Evolutionary conservation across 345 rosid species (phyloP).

Genomic region (Dimocarpus longan): DNA sequence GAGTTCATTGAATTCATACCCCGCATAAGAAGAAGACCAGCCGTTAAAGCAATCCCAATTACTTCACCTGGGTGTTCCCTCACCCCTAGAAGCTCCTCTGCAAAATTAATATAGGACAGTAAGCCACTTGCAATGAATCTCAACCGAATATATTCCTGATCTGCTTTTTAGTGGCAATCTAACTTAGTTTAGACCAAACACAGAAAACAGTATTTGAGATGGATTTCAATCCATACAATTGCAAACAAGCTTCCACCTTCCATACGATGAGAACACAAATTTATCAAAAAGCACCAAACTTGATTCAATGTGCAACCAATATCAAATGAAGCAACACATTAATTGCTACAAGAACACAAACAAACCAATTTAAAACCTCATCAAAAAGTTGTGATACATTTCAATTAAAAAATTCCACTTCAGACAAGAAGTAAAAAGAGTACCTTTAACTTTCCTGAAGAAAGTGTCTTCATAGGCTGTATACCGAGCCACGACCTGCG

Average conservation of each 20-base stretch:
- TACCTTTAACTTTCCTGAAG: slow-evolving; percentile 53
- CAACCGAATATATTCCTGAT: not conserved
- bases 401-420: not conserved
- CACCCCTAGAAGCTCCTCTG: slow-evolving; percentile 63
- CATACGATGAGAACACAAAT: not conserved
- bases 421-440: not conserved
- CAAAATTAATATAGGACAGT: not conserved
- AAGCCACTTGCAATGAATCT: not conserved
- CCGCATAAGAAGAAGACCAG: slow-evolving; percentile 69
- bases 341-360: not conserved
- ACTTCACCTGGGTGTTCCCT: slow-evolving; percentile 75
- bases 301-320: not conserved
- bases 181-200: not conserved
- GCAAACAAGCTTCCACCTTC: not conserved
- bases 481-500: slow-evolving; percentile 41
- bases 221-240: not conserved
- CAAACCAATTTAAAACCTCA: not conserved
- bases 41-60: slow-evolving; percentile 62
- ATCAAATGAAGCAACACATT: slow-evolving; percentile 2
- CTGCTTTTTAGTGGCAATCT: not conserved
- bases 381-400: not conserved
- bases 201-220: not conserved
- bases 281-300: not conserved
- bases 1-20: slow-evolving; percentile 37
- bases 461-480: slow-evolving; percentile 49